phyloP scores from a whole-genome alignment of 2,329 filamentous ascomycete species.

The Raffaelea albimanens region DNA sequence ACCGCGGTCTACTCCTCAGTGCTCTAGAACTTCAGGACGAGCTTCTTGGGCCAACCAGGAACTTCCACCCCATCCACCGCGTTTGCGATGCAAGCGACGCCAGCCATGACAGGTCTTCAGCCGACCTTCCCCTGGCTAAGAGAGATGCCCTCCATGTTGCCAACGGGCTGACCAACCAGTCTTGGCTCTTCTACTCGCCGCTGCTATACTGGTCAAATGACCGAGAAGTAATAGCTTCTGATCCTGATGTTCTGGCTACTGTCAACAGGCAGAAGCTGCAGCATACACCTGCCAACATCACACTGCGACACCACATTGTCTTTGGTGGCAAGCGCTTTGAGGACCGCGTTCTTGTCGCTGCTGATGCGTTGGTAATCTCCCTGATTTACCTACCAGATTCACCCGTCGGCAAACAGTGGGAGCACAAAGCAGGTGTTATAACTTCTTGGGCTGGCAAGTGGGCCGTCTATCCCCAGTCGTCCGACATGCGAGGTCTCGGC shows the following conservation, averaged over 20 bases:
- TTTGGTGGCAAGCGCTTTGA: conserved; percentile 74
- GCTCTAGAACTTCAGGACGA: conserved; percentile 63
- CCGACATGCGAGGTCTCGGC: conserved; percentile 29
- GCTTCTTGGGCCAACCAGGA: conserved; percentile 51
- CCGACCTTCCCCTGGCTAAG: conserved; percentile 31
- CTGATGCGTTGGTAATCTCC: conserved; percentile 71
- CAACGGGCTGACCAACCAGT: conserved; percentile 51
- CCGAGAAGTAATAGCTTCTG: conserved; percentile 44
- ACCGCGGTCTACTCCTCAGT: conserved; percentile 52
- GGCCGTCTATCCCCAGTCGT: conserved; percentile 54
- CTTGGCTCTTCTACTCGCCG: conserved; percentile 76
- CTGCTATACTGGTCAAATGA: conserved; percentile 72
- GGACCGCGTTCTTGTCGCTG: conserved; percentile 56
- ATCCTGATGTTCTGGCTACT: conserved; percentile 56
- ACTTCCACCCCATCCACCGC: conserved; percentile 41
- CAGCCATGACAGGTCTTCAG: conserved; percentile 14
- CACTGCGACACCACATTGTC: conserved; percentile 66
- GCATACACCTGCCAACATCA: conserved; percentile 62
- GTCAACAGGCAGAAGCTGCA: conserved; percentile 56
- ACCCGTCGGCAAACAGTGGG: conserved; percentile 56
- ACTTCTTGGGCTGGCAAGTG: conserved; percentile 44
- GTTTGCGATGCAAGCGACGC: background rate
- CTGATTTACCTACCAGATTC: conserved; percentile 60
- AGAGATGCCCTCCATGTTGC: conserved; percentile 48
- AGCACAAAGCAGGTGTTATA: conserved; percentile 45